These are phyloP conservation scores for Boletus vermiculosoides DNA, from an alignment of 768 basidiomycete species.

Conservation along the genomic window DNA sequence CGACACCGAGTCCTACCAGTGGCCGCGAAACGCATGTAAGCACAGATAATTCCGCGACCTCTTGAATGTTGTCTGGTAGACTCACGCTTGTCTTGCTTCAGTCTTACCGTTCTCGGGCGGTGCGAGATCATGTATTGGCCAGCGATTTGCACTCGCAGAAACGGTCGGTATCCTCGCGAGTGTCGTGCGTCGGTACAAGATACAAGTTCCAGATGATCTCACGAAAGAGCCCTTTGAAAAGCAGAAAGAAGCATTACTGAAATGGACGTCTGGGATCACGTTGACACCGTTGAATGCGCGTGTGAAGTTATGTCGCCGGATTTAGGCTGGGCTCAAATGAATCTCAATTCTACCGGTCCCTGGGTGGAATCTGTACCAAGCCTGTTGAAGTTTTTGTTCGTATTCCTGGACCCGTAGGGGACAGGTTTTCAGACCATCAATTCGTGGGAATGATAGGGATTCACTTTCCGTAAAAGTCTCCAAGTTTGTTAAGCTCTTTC, in stretches of 20 bases:
- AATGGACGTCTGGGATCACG: constrained; percentile 39
- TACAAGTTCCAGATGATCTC: constrained; percentile 40
- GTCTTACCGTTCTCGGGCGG: constrained; percentile 48
- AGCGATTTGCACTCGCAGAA: constrained; percentile 47
- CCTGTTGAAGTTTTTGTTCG: neutral
- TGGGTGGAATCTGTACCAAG: neutral
- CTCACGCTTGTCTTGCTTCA: constrained; percentile 8
- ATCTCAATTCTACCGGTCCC: neutral
- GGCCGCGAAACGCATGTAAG: constrained; percentile 53
- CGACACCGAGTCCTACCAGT: constrained; percentile 47
- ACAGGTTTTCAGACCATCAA: too few relatives aligned
- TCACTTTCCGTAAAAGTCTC: too few relatives aligned
- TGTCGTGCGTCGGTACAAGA: constrained; percentile 41
- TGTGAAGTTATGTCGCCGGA: constrained; percentile 24
- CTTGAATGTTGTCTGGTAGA: neutral
- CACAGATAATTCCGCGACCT: neutral
- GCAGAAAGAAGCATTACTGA: constrained; percentile 34
- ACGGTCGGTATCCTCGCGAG: constrained; percentile 43
- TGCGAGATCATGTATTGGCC: constrained; percentile 47
- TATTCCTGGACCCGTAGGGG: too few relatives aligned
- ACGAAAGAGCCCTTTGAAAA: constrained; percentile 26
- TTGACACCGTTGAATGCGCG: constrained; percentile 33
- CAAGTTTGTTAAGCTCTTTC: too few relatives aligned
- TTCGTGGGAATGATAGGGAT: too few relatives aligned
- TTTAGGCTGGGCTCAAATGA: neutral